Evolutionary conservation across 805 yeast species (phyloP).

Genomic region (Nakazawaea holstii): DNA sequence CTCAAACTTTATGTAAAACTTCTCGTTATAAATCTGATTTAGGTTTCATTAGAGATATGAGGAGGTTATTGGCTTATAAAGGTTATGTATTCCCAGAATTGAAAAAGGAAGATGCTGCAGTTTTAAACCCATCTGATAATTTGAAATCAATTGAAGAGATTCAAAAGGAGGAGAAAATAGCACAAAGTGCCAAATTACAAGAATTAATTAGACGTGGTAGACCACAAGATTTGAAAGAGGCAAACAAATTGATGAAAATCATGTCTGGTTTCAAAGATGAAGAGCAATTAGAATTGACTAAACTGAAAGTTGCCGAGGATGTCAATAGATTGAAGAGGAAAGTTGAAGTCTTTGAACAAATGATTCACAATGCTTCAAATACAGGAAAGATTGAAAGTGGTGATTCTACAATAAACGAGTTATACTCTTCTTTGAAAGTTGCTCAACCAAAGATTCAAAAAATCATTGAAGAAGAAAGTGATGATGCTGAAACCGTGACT

Average conservation of each 20-base stretch:
- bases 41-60: conserved; percentile 93
- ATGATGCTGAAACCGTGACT: conserved; percentile 59
- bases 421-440: conserved; percentile 71
- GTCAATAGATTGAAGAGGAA: conserved; percentile 79
- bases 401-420: conserved; percentile 75
- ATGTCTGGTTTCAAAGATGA: conserved; percentile 98
- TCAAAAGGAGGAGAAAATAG: conserved; percentile 87
- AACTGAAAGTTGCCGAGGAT: conserved; percentile 77
- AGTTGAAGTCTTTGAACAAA: conserved; percentile 81
- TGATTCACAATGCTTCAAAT: conserved; percentile 54
- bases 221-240: conserved; percentile 93
- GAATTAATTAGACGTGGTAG: conserved; percentile 93
- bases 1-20: conserved; percentile 87
- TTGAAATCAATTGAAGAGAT: conserved; percentile 85
- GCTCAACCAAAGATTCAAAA: conserved; percentile 85
- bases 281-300: conserved; percentile 60
- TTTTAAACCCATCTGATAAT: conserved; percentile 82
- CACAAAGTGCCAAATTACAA: conserved; percentile 91
- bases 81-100: conserved; percentile 94
- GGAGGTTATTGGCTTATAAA: conserved; percentile 78
- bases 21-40: conserved; percentile 88
- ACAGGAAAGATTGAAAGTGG: conserved; percentile 32
- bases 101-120: conserved; percentile 87
- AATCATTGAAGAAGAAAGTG: conserved; percentile 76
- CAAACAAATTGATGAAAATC: conserved; percentile 92